Base-by-base conservation (phyloP, 1,284 basidiomycete species). In the Puccinia coronata region DNA sequence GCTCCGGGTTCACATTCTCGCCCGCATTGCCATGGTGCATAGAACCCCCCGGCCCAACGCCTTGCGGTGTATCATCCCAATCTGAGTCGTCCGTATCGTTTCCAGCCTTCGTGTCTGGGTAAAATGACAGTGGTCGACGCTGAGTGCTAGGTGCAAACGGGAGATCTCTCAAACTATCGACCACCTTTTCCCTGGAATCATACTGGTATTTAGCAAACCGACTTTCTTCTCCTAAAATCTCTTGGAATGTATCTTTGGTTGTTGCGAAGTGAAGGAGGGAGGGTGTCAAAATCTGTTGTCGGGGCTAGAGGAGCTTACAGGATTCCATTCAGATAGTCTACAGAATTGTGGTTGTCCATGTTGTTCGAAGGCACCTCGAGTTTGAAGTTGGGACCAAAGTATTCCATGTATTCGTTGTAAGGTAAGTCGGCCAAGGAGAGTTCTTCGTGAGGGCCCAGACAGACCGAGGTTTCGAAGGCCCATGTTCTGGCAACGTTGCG, bases 381-480 rank as follows among this genome's bases (percentile, higher is more conserved):
- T 83, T 96, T 90, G 87, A 96, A 99, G 81, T 95, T 89, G 18
- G 97, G 97, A 0, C 96, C 96, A 86, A 96, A 99, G 91, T 96
- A 99, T 86, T 98, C 96, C 81, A 80, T 86, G 49, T 80, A 80
- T 73, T 80, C 79, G 28, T 80, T 80, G 34, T 80, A 80, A 31
- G 79, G 79, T 51, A 80, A 86, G 84, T 93, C 92, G 53, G 82
- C 72, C 81, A 84, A 90, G 83, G 93, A 90, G 77, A 98, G 92
- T 85, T 95, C 92, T 69, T 93, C 89, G 43, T 57, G 41, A 0
- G 65, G 55, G 0, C 94, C 95, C 20, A 96, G 90, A 47, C 95
- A 93, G 84, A 96, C 92, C 0, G 95, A 96, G 0, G 97, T 99
- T 87, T 99, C 97, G 87, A 94, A 98, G 28, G 95, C 92, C 96